Conservation (phyloP, 352 stramenopile species). For the Phytopythium aichiense region DNA sequence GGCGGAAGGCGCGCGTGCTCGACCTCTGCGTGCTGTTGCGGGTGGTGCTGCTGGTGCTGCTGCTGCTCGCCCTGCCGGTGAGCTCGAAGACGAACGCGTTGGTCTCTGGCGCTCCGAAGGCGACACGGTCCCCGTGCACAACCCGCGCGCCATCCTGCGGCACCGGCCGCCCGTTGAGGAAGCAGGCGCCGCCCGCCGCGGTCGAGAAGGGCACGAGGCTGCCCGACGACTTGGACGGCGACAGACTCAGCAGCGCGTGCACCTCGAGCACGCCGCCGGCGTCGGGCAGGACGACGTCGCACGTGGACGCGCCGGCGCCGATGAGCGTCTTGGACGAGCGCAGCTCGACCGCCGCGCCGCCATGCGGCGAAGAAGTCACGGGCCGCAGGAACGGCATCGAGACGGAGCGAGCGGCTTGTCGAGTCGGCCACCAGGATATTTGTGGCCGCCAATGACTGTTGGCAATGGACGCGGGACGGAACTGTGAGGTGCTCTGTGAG, state of each 20-base stretch:
- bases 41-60: not conserved
- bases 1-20: constrained; percentile 30
- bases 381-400: constrained; percentile 46
- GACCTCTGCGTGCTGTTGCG: not conserved
- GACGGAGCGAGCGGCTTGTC: not conserved
- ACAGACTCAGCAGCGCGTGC: constrained; percentile 52
- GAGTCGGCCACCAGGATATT: not conserved
- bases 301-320: constrained; percentile 34
- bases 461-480: not conserved
- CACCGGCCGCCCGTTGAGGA: constrained; percentile 40
- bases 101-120: constrained; percentile 32
- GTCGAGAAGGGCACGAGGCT: constrained; percentile 55
- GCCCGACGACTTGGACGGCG: constrained; percentile 23
- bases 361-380: not conserved
- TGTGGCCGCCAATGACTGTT: not conserved
- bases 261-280: constrained; percentile 40
- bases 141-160: constrained; percentile 36
- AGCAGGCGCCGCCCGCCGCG: constrained; percentile 31
- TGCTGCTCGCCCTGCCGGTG: constrained; percentile 5
- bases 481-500: not conserved
- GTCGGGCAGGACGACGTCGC: constrained; percentile 47
- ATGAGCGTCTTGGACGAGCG: constrained; percentile 64
- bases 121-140: constrained; percentile 56
- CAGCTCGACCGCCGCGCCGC: constrained; percentile 26
- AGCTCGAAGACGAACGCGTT: constrained; percentile 59